Base-by-base conservation (phyloP, 257 asterid species). In the Dorcoceras hygrometricum region DNA sequence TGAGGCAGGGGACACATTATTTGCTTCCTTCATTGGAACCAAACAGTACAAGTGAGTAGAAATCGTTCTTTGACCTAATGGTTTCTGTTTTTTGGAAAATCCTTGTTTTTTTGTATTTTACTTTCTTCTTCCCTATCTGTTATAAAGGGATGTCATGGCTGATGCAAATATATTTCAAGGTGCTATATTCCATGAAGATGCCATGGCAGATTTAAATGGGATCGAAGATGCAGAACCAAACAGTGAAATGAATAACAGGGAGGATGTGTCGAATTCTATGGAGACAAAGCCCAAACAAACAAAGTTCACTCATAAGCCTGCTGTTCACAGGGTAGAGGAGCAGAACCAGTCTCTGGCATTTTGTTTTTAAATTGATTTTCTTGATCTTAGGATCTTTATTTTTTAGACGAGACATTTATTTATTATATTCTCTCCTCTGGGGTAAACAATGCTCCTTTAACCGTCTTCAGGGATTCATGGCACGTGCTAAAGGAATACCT, bases 101-200 rank as follows among this genome's bases (percentile, higher is more conserved):
- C 70, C 58, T 70, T 75, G 62, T 71, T 80, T 73, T 76, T 81
- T 80, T 83, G 66, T 75, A 78, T 77, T 80, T 80, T 84, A 64
- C 90, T 77, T 80, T 82, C 76, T 86, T 65, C 77, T 69, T 71
- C 77, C 67, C 80, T 79, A 81, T 82, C 81, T 78, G 81, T 75
- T 78, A 78, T 71, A 83, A 90, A 94, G 99, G 99, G 99, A 94
- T 88, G 67, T 94, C 95, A 85, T 94, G 96, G 99, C 99, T 94
- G 99, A 90, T 85, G 99, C 95, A 78, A 90, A 94, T 88, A 90
- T 94, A 84, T 94, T 94, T 90, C 99, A 94, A 94, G 99, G 99
- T 88, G 97, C 95, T 85, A 81, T 94, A 84, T 94, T 94, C 80
- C 96, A 88, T 58, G 99, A 90, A 66, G 87, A 83, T 75, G 69